A percentile compares a stretch with the other conserved stretches of the same genome.
Evolutionary conservation across 2,329 filamentous ascomycete species (phyloP).

Genomic region (Aschersonia sp.): DNA sequence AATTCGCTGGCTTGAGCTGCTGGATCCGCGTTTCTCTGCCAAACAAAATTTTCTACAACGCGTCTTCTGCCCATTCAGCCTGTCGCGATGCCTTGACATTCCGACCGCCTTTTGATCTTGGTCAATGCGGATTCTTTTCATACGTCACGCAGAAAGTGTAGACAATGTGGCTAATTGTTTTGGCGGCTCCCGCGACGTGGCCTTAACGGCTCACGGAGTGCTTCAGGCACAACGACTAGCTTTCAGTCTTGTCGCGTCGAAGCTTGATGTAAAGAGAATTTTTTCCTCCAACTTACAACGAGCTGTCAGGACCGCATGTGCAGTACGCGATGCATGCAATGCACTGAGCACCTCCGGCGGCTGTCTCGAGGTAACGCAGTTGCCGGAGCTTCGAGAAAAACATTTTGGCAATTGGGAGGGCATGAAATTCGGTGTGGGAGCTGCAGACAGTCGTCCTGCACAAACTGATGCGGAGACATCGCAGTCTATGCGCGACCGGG

Average conservation of each 20-base stretch:
- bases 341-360: neutral
- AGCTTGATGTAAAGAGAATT: conserved; percentile 37
- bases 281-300: conserved; percentile 69
- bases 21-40: no score
- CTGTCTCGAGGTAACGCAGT: conserved; percentile 9
- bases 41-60: no score
- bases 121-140: conserved; percentile 45
- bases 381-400: conserved; percentile 48
- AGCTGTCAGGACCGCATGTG: conserved; percentile 55
- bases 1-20: no score
- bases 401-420: conserved; percentile 62
- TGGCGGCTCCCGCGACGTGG: conserved; percentile 67
- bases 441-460: conserved; percentile 12
- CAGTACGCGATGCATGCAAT: conserved; percentile 43
- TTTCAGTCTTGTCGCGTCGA: conserved; percentile 33
- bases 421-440: conserved; percentile 31
- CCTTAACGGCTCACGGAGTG: conserved; percentile 67
- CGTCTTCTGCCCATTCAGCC: no score
- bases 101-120: no score
- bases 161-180: conserved; percentile 73
- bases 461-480: conserved; percentile 47
- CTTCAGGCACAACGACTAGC: conserved; percentile 64
- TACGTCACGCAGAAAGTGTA: conserved; percentile 81
- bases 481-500: conserved; percentile 49
- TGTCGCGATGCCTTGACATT: no score